Evolutionary conservation across 805 yeast genomes (phyloP).

Genomic region (Metschnikowia sp.): DNA sequence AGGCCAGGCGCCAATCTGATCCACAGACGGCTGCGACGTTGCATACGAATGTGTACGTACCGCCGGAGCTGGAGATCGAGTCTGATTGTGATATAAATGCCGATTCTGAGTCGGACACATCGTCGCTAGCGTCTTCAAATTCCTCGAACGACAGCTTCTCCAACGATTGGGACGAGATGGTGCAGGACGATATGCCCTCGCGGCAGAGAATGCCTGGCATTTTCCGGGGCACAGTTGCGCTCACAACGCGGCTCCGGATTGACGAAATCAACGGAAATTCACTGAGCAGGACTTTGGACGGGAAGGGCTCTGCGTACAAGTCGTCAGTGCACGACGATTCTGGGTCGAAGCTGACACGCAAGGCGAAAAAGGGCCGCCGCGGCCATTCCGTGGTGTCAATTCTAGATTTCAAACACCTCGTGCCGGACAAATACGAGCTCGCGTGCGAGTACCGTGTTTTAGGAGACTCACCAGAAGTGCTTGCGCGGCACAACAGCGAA

Average conservation of each 20-base stretch:
- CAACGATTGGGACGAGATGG: conserved; percentile 66
- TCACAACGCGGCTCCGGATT: conserved; percentile 31
- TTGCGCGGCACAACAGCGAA: conserved; percentile 66
- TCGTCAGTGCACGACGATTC: conserved; percentile 39
- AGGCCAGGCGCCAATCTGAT: background rate
- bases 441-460: conserved; percentile 64
- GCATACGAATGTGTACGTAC: background rate
- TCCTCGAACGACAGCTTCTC: conserved; percentile 58
- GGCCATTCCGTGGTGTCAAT: conserved; percentile 56
- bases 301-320: conserved; percentile 34
- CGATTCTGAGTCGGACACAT: conserved; percentile 10
- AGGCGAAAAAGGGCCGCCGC: conserved; percentile 21
- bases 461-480: conserved; percentile 59
- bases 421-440: conserved; percentile 71
- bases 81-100: background rate
- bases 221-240: conserved; percentile 38
- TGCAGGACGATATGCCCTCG: conserved; percentile 52
- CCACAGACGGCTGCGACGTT: background rate
- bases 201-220: conserved; percentile 54
- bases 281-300: conserved; percentile 36
- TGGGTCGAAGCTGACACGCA: conserved; percentile 19
- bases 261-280: conserved; percentile 25
- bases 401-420: conserved; percentile 61
- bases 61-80: background rate
- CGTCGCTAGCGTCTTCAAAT: conserved; percentile 15